Base-by-base conservation (phyloP, 2,329 filamentous ascomycete species). In the Fusarium sp. region DNA sequence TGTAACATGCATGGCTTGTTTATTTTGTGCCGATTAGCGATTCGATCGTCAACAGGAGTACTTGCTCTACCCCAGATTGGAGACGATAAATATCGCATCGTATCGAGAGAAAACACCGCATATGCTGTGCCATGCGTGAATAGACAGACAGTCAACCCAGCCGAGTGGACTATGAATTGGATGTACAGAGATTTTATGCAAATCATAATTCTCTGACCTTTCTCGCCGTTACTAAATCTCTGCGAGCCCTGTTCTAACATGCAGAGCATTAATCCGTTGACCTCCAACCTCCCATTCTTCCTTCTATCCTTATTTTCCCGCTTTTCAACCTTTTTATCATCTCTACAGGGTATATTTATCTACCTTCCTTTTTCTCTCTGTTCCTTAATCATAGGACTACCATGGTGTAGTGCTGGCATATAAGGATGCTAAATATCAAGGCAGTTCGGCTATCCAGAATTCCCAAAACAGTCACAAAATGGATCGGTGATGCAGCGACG, bases 181-280 rank as follows among this genome's bases (percentile, higher is more conserved):
- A 60, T 66, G 26, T 62, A 67, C 56, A 69, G 52, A 63, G 39
- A 42, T 57, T 52, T 58, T 57, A 62, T 52, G 66, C 57, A 62
- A 44, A 59, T 58, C 60, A 50, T 31, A 46, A 63, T 55, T 38
- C 31, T 52, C 54, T 47, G 46, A 45, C 49, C 61, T 55, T 69
- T 64, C 50, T 50, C 38, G 47, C 39, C 50, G 50, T 62, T 55
- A 49, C 60, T 62, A 62, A 28, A 44, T 62, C 60, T 60, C 51
- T 34, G 44, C 40, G 26, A 45, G 55, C 60, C 66, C 51, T 43
- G 53, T 55, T 64, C 55, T 50, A 54, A 52, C 45, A 52, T 58
- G 55, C 34, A 36, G 33, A 47, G 51, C 45, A 54, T 57, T 60
- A n/a, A 31, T 10, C 28, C 28, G 11, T 31, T 31, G 28, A 3